Percentiles rank a stretch among this genome's conserved stretches.
These are phyloP conservation scores for Myriosclerotinia curreyana DNA, from an alignment of 2,329 filamentous ascomycete species.

Conservation along the genomic window DNA sequence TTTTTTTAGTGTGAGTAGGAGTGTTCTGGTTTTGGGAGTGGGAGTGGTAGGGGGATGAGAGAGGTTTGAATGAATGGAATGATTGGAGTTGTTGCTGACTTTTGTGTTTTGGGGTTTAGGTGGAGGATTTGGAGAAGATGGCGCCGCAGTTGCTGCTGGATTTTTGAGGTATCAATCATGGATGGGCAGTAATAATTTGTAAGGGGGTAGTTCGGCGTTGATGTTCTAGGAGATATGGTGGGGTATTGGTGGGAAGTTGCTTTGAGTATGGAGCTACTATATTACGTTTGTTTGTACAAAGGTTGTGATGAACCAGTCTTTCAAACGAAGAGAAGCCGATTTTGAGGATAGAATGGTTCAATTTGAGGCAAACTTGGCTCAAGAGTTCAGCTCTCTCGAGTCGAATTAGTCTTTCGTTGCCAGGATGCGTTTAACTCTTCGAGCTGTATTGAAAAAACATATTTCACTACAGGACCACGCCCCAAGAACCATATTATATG, in stretches of 20 bases:
- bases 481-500: background rate
- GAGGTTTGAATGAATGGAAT: too few species aligned
- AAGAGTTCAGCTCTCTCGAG: too few species aligned
- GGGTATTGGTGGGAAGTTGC: background rate
- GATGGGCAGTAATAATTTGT: background rate
- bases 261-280: background rate
- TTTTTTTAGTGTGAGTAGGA: conserved; percentile 8
- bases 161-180: conserved; percentile 52
- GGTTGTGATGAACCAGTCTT: background rate
- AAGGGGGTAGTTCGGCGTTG: background rate
- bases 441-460: background rate
- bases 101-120: conserved; percentile 45
- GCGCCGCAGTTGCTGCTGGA: conserved; percentile 83
- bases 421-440: background rate
- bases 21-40: background rate
- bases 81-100: background rate
- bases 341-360: too few species aligned
- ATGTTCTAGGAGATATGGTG: background rate
- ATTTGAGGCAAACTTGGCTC: background rate
- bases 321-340: too few species aligned
- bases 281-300: background rate
- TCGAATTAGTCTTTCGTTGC: too few species aligned
- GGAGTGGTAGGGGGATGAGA: background rate
- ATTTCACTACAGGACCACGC: background rate
- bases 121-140: conserved; percentile 86